Percentiles rank a stretch among this genome's conserved stretches.
Evolutionary conservation across 352 stramenopile species (phyloP).

Genomic region (Halophytophthora batemanensis): DNA sequence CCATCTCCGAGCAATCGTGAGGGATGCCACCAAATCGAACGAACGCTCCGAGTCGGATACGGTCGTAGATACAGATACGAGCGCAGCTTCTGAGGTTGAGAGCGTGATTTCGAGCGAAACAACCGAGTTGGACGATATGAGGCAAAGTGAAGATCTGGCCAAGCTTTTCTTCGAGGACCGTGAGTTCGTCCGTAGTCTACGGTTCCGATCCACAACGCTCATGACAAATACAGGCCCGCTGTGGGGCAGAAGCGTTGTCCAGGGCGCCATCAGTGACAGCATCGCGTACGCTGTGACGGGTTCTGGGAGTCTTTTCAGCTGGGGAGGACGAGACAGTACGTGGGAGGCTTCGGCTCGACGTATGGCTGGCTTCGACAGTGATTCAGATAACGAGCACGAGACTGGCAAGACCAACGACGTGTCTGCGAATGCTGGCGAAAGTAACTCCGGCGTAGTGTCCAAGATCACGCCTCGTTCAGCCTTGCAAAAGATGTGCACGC

Average conservation of each 20-base stretch:
- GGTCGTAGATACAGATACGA: conserved; percentile 4
- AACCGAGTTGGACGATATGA: conserved; percentile 17
- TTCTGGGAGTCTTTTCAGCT: conserved; percentile 83
- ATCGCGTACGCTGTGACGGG: conserved; percentile 86
- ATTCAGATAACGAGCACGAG: conserved; percentile 22
- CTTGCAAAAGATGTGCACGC: conserved; percentile 49
- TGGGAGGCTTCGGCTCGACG: conserved; percentile 30
- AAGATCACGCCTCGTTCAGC: conserved; percentile 52
- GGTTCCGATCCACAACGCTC: conserved; percentile 60
- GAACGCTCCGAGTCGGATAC: conserved; percentile 5
- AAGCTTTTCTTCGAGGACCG: conserved; percentile 68
- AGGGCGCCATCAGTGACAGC: conserved; percentile 80
- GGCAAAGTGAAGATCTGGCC: conserved; percentile 51
- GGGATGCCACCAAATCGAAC: conserved; percentile 9
- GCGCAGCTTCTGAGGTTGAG: conserved; percentile 25
- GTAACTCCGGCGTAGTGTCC: conserved; percentile 3
- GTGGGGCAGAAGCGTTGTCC: conserved; percentile 85
- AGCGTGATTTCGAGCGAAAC: neutral
- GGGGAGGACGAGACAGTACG: conserved; percentile 73
- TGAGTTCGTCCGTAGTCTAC: conserved; percentile 58
- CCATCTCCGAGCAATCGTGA: conserved; percentile 19
- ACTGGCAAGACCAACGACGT: conserved; percentile 7
- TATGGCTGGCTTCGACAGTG: conserved; percentile 27
- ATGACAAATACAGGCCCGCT: conserved; percentile 89
- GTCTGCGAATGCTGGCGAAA: conserved; percentile 9